Evolutionary conservation across 345 rosid species (phyloP), one percentile per base, ranked within the genome.

Genomic region (Anastatica hierochuntica): DNA sequence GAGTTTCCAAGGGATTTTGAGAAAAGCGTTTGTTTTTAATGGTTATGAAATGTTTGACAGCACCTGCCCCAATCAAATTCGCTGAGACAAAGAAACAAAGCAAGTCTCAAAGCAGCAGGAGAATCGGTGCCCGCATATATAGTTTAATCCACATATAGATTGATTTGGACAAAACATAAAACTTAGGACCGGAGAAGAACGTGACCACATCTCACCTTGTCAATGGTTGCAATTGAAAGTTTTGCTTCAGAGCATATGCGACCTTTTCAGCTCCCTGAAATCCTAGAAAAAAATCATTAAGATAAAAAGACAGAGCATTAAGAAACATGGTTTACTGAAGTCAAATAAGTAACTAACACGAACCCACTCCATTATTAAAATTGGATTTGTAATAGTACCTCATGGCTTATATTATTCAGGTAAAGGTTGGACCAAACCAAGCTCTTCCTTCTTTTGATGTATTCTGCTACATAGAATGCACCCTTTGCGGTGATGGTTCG

Each of bases 351-450:
- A 34, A 15, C 0, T 0, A 19, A 51, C n/a, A 58, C 35, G 2
- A 29, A 49, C 31, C 47, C 49, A 53, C 35, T 42, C 23, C 19
- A n/a, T n/a, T n/a, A n/a, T n/a, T n/a, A n/a, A n/a, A n/a, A 60
- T 3, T 51, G 47, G 42, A 56, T 47, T 20, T 10, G 14, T 50
- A 34, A 21, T 6, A 40, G n/a, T 78, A 90, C 96, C 96, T 84
- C 92, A 71, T 87, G 92, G 14, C 96, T 85, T 20, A 90, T 74
- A 77, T 90, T 96, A 71, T 90, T 87, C 98, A 90, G 87, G 78
- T 90, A 87, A 58, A 90, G 73, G 69, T 90, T 90, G 74, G 87
- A 40, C 96, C 96, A 90, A 30, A 87, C 82, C 80, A 90, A 74
- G 75, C 77, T 77, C 80, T 87, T 87, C 85, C 77, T 79, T 72